Percentiles rank a stretch among this genome's conserved stretches.
phyloP scores from a whole-genome alignment of 2,329 filamentous ascomycete genomes.

The Cercospora sp. region DNA sequence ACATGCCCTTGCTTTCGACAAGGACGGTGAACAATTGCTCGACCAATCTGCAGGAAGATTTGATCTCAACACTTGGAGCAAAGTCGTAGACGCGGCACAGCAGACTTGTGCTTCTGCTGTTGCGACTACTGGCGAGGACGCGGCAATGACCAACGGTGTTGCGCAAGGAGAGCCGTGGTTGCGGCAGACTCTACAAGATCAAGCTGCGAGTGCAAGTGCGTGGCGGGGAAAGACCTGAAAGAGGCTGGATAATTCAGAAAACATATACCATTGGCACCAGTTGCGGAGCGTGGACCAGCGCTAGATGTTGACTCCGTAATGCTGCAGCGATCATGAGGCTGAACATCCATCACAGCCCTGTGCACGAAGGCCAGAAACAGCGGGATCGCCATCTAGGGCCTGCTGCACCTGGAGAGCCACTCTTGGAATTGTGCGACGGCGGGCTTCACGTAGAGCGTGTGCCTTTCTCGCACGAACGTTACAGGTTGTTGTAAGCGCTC shows the following conservation, averaged over 20 bases:
- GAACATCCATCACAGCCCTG: background rate
- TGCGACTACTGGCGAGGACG: conserved; percentile 40
- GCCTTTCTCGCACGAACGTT: too few relatives aligned
- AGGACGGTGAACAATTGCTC: conserved; percentile 69
- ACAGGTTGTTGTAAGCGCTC: background rate
- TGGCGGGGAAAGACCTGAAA: conserved; percentile 41
- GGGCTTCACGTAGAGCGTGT: too few relatives aligned
- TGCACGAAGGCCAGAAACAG: background rate
- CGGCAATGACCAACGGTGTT: conserved; percentile 43
- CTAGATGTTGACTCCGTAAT: background rate
- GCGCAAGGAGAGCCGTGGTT: conserved; percentile 42
- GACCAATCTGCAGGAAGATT: conserved; percentile 82
- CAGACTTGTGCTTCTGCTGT: conserved; percentile 60
- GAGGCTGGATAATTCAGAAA: background rate
- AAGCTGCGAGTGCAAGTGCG: conserved; percentile 44
- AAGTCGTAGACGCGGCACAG: conserved; percentile 65
- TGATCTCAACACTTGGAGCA: conserved; percentile 72
- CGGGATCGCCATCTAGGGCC: background rate
- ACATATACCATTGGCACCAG: background rate
- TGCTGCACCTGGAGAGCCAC: background rate
- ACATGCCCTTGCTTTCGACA: conserved; percentile 83
- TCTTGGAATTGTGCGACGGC: background rate
- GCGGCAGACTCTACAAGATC: conserved; percentile 43
- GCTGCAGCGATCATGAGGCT: background rate
- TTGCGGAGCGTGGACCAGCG: background rate